A percentile compares a stretch with the other conserved stretches of the same genome.
phyloP scores from a whole-genome alignment of 2,329 filamentous ascomycete genomes.

The Cladobotryum protrusum region DNA sequence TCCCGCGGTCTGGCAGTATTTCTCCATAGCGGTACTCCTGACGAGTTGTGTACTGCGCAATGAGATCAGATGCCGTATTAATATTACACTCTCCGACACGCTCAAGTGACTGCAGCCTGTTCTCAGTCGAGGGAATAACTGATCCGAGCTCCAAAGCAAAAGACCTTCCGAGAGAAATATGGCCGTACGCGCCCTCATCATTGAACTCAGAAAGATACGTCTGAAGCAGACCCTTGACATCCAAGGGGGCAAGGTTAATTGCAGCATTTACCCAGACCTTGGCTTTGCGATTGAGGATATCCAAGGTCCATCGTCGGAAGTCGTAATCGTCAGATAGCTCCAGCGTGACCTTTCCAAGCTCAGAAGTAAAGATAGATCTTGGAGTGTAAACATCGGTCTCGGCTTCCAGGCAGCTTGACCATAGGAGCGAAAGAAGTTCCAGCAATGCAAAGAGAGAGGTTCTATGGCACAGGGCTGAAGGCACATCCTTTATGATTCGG shows the following conservation, averaged over 20 bases:
- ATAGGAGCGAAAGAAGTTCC: slow-evolving; percentile 89
- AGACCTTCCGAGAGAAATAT: slow-evolving; percentile 85
- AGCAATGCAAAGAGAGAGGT: slow-evolving; percentile 87
- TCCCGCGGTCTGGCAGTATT: slow-evolving; percentile 60
- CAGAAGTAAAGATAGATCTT: slow-evolving; percentile 71
- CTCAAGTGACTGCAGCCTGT: slow-evolving; percentile 77
- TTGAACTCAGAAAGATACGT: slow-evolving; percentile 95
- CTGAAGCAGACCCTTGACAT: slow-evolving; percentile 91
- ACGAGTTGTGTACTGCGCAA: slow-evolving; percentile 93
- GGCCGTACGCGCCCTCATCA: slow-evolving; percentile 83
- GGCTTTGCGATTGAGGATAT: slow-evolving; percentile 69
- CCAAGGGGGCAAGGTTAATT: slow-evolving; percentile 79
- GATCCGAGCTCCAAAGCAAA: slow-evolving; percentile 93
- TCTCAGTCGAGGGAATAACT: slow-evolving; percentile 77
- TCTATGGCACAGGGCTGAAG: slow-evolving; percentile 84
- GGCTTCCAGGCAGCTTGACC: slow-evolving; percentile 86
- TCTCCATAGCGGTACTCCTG: slow-evolving; percentile 93
- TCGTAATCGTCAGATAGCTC: slow-evolving; percentile 91
- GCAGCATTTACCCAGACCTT: slow-evolving; percentile 74
- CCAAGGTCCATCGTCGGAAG: slow-evolving; percentile 73
- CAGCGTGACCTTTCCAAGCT: slow-evolving; percentile 70
- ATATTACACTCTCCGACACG: slow-evolving; percentile 65
- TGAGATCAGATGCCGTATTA: slow-evolving; percentile 91
- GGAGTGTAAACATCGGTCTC: slow-evolving; percentile 93
- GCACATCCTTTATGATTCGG: slow-evolving; percentile 75